These are phyloP conservation scores for Mucor sp. DNA, from an alignment of 371 early-diverging fungal genomes.

Conservation along the genomic window DNA sequence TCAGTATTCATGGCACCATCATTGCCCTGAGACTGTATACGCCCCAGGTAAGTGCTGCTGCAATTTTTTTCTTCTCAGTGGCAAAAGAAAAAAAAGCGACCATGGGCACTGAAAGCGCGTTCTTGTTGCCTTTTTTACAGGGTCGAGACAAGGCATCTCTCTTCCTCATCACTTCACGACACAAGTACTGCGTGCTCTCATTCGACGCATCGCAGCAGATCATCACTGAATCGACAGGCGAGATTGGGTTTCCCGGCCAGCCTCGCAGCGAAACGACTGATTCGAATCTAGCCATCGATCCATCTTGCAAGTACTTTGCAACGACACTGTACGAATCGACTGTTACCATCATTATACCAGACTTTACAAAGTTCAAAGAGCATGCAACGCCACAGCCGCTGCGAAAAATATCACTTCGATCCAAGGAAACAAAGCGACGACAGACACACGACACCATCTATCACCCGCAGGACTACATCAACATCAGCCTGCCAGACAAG, in stretches of 20 bases:
- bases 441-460: constrained; percentile 15
- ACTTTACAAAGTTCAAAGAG: constrained; percentile 4
- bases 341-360: constrained; percentile 29
- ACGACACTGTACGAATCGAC: constrained; percentile 35
- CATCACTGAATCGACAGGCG: constrained; percentile 68
- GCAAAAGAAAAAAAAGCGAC: too few species aligned
- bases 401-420: constrained; percentile 16
- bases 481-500: constrained; percentile 71
- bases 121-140: constrained; percentile 13
- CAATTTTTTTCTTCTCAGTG: too few species aligned
- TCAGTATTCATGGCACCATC: constrained; percentile 74
- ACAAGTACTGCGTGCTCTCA: constrained; percentile 62
- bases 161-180: constrained; percentile 60
- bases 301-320: constrained; percentile 48
- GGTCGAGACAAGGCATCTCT: constrained; percentile 57
- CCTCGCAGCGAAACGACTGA: constrained; percentile 39
- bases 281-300: constrained; percentile 57
- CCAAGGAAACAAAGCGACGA: constrained; percentile 24
- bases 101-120: constrained; percentile 9
- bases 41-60: constrained; percentile 46
- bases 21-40: constrained; percentile 58
- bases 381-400: constrained; percentile 10
- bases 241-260: constrained; percentile 58
- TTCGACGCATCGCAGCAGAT: constrained; percentile 55
- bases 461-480: constrained; percentile 30